These are phyloP conservation scores for Trichaptum fuscoviolaceum DNA, from an alignment of 768 basidiomycete genomes.

Conservation along the genomic window DNA sequence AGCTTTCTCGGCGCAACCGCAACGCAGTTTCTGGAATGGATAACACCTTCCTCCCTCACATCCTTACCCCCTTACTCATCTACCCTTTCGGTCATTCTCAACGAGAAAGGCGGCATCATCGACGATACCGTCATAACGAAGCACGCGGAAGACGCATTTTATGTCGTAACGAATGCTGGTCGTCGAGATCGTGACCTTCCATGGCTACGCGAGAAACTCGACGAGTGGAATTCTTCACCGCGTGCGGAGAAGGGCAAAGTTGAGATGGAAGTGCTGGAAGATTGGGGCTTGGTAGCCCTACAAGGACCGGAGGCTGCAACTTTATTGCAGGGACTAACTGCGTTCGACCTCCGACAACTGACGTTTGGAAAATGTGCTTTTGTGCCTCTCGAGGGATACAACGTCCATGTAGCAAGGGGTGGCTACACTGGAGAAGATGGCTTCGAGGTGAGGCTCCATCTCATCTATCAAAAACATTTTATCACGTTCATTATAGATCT, in stretches of 20 bases:
- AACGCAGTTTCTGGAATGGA: constrained; percentile 78
- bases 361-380: constrained; percentile 85
- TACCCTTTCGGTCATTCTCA: constrained; percentile 85
- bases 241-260: constrained; percentile 55
- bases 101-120: constrained; percentile 88
- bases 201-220: constrained; percentile 66
- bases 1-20: constrained; percentile 81
- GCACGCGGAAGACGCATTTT: constrained; percentile 73
- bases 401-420: constrained; percentile 85
- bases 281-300: constrained; percentile 84
- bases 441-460: constrained; percentile 63
- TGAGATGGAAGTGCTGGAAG: constrained; percentile 73
- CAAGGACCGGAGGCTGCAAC: constrained; percentile 88
- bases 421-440: constrained; percentile 99
- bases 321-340: constrained; percentile 72
- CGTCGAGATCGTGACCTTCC: constrained; percentile 74
- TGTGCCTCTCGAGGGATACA: constrained; percentile 66
- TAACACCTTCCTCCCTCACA: constrained; percentile 80
- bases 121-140: constrained; percentile 94
- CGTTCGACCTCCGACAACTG: constrained; percentile 65
- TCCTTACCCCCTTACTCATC: constrained; percentile 68
- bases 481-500: constrained; percentile 58
- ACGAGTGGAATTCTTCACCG: constrained; percentile 71
- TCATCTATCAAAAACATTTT: constrained; percentile 2
- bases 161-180: constrained; percentile 96